These are phyloP conservation scores for Rhododendron simsii DNA, from an alignment of 148 eudicot species.

Conservation along the genomic window DNA sequence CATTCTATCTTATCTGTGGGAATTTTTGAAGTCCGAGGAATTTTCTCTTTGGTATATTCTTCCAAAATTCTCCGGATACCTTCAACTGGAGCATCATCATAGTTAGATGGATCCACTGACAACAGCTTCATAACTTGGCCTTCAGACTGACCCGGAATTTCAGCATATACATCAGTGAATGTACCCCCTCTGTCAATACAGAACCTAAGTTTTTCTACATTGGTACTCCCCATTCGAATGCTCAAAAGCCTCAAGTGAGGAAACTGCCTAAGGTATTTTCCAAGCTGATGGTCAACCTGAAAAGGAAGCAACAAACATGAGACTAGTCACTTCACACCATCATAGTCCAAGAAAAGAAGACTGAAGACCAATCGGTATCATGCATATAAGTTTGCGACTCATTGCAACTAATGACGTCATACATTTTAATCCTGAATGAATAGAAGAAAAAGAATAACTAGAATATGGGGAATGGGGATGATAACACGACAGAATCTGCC, in stretches of 20 bases:
- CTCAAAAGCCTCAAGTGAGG: not conserved
- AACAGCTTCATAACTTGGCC: constrained; percentile 86
- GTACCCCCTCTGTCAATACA: constrained; percentile 98
- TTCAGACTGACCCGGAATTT: constrained; percentile 83
- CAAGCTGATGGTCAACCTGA: constrained; percentile 4
- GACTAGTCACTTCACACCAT: not conserved
- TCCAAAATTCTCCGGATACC: constrained; percentile 94
- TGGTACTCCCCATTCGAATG: constrained; percentile 55
- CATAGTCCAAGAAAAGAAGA: not conserved
- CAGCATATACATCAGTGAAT: constrained; percentile 93
- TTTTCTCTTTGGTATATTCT: constrained; percentile 63
- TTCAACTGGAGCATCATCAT: constrained; percentile 96
- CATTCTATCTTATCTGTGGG: constrained; percentile 94
- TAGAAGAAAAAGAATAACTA: not conserved
- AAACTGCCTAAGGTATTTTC: not conserved
- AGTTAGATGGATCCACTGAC: constrained; percentile 95
- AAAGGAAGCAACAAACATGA: not conserved
- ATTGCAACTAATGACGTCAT: not conserved
- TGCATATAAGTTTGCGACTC: not conserved
- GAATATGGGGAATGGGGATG: not conserved
- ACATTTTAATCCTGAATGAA: not conserved
- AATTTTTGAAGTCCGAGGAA: constrained; percentile 71
- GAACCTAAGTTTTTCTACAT: constrained; percentile 68
- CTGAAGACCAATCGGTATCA: not conserved
- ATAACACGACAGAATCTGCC: not conserved